These are phyloP conservation scores for Albatrellus ellisii DNA, from an alignment of 768 basidiomycete species.

Conservation along the genomic window DNA sequence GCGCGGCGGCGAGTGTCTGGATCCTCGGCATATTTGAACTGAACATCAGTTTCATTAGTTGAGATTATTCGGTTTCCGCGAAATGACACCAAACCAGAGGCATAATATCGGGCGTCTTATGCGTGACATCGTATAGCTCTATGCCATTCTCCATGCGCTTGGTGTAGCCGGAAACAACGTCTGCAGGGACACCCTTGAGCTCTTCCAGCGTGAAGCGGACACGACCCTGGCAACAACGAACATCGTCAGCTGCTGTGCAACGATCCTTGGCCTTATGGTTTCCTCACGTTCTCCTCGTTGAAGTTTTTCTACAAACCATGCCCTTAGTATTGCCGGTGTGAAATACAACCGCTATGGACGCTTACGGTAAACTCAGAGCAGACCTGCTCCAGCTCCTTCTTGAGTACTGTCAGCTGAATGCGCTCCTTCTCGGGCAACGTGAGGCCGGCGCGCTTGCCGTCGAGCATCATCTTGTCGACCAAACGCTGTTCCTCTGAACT, in stretches of 20 bases:
- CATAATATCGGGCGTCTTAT: slow-evolving; percentile 74
- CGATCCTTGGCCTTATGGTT: background rate
- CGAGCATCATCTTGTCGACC: slow-evolving; percentile 73
- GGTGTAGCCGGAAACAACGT: slow-evolving; percentile 66
- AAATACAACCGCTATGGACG: slow-evolving; percentile 5
- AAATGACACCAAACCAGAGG: slow-evolving; percentile 39
- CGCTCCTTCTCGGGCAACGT: slow-evolving; percentile 54
- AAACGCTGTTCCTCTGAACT: slow-evolving; percentile 58
- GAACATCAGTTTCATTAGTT: background rate
- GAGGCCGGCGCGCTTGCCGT: slow-evolving; percentile 71
- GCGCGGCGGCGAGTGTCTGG: slow-evolving; percentile 57
- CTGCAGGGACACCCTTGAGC: slow-evolving; percentile 67
- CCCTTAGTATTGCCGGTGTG: background rate
- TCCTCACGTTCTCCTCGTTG: slow-evolving; percentile 69
- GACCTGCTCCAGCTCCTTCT: slow-evolving; percentile 66
- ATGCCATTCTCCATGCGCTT: slow-evolving; percentile 46
- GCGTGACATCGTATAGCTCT: slow-evolving; percentile 61
- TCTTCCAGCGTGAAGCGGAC: slow-evolving; percentile 59
- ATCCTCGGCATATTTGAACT: slow-evolving; percentile 74
- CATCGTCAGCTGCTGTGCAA: background rate
- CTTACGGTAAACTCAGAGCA: slow-evolving; percentile 72
- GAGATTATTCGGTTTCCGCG: background rate
- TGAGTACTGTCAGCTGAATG: slow-evolving; percentile 39
- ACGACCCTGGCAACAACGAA: slow-evolving; percentile 28
- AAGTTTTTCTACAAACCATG: slow-evolving; percentile 53